Conservation (phyloP, 2,329 filamentous ascomycete genomes). For the Botrytis medusae region DNA sequence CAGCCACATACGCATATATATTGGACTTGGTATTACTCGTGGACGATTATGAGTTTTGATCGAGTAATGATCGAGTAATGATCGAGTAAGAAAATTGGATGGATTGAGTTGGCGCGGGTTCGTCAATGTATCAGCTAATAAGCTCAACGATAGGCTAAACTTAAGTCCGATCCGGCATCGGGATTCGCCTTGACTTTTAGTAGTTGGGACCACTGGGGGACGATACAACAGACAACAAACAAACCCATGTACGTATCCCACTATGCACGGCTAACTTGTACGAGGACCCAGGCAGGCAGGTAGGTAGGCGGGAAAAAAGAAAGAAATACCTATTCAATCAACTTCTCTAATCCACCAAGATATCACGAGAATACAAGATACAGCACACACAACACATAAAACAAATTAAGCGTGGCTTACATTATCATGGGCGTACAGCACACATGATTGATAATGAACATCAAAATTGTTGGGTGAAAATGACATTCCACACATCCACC, state of each 20-base stretch:
- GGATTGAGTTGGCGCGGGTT: neutral
- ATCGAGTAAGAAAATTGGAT: constrained; percentile 4
- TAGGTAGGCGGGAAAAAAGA: too few relatives aligned
- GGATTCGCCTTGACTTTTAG: constrained; percentile 1
- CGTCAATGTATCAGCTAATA: neutral
- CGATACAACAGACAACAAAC: neutral
- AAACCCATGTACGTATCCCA: neutral
- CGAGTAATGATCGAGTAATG: constrained; percentile 11
- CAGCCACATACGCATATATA: neutral
- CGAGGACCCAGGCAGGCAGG: too few relatives aligned
- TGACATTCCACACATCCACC: neutral
- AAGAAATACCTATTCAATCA: too few relatives aligned
- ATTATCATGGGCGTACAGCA: neutral
- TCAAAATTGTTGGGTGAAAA: neutral
- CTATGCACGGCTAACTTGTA: too few relatives aligned
- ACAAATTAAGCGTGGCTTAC: neutral
- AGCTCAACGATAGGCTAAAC: constrained; percentile 6
- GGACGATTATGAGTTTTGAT: neutral
- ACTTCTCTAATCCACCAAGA: neutral
- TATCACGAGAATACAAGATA: too few relatives aligned
- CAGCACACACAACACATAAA: too few relatives aligned
- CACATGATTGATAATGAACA: neutral
- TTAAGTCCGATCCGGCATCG: constrained; percentile 15
- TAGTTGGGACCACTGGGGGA: neutral
- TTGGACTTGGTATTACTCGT: neutral